Conservation (phyloP, 495 filamentous ascomycete species). For the Neurospora sp. region DNA sequence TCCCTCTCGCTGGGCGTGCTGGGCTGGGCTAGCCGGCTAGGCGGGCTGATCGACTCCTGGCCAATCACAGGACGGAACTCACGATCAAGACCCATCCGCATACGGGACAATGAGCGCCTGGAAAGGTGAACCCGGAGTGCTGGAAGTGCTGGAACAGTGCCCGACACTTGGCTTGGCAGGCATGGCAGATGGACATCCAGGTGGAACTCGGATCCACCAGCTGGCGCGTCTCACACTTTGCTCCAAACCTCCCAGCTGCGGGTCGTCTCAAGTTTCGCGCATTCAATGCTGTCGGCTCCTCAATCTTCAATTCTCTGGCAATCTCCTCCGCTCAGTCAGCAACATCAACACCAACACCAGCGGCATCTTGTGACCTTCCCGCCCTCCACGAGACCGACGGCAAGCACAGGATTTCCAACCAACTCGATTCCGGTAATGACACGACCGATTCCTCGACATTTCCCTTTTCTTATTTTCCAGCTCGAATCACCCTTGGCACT, state of each 20-base stretch:
- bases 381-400: background rate
- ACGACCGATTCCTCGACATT: background rate
- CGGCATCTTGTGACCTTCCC: background rate
- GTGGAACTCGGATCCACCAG: background rate
- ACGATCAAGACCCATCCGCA: background rate
- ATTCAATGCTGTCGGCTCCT: background rate
- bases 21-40: background rate
- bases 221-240: background rate
- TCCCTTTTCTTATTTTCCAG: background rate
- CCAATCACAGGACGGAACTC: background rate
- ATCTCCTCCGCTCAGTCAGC: background rate
- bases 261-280: background rate
- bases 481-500: background rate
- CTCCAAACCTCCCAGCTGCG: background rate
- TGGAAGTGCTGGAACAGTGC: background rate
- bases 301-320: background rate
- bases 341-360: background rate
- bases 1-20: background rate
- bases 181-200: background rate
- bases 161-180: background rate
- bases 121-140: background rate
- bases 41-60: background rate
- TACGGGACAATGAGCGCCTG: background rate
- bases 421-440: background rate
- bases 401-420: background rate